A percentile compares a stretch with the other conserved stretches of the same genome.
phyloP scores from a whole-genome alignment of 345 rosid species.

The Salix purpurea region DNA sequence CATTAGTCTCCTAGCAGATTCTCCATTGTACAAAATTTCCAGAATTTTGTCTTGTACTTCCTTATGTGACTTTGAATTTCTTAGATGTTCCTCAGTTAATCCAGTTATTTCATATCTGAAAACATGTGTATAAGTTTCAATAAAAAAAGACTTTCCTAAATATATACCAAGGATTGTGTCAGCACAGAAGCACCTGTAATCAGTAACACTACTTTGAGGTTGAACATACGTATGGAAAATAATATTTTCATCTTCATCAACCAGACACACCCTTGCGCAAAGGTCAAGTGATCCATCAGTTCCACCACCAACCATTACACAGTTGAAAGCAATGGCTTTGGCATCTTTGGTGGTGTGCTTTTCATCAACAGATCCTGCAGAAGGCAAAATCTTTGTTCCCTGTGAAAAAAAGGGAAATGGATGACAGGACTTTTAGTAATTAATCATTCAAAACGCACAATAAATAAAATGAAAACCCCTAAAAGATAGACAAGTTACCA shows the following conservation, averaged over 20 bases:
- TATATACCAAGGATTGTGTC: no score
- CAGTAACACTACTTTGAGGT: constrained; percentile 50
- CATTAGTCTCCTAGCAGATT: constrained; percentile 24
- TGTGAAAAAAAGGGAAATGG: constrained; percentile 8
- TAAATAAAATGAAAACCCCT: not conserved
- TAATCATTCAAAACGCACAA: not conserved
- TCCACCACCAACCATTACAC: constrained; percentile 82
- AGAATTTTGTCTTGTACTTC: constrained; percentile 41
- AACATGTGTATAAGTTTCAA: not conserved
- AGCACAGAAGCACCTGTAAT: constrained; percentile 46
- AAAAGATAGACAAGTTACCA: not conserved
- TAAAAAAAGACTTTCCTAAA: not conserved
- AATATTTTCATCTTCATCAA: constrained; percentile 67
- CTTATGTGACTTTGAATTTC: constrained; percentile 49
- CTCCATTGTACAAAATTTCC: constrained; percentile 49
- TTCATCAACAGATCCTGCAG: constrained; percentile 12
- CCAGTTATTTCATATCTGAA: constrained; percentile 65
- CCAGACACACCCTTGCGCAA: constrained; percentile 65
- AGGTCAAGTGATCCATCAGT: constrained; percentile 46
- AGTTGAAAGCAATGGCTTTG: constrained; percentile 61
- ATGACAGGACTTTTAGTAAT: not conserved
- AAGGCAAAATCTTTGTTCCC: constrained; percentile 20
- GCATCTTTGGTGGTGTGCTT: constrained; percentile 17
- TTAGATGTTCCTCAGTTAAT: constrained; percentile 58
- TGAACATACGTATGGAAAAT: constrained; percentile 52